phyloP scores from a whole-genome alignment of 805 yeast species.

The Tetrapisispora fleetii region DNA sequence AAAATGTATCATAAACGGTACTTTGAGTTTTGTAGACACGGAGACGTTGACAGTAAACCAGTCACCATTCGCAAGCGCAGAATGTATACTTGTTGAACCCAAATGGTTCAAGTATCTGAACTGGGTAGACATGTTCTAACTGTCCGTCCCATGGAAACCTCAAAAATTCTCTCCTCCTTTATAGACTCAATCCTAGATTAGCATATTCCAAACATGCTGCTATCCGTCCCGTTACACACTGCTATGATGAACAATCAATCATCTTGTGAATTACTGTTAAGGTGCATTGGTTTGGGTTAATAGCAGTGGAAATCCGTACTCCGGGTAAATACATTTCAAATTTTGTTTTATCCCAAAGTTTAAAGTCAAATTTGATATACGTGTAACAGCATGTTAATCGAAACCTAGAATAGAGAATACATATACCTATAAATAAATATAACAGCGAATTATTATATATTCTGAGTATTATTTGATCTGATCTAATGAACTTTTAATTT shows the following conservation, averaged over 20 bases:
- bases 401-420: neutral
- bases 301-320: neutral
- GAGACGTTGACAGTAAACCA: slow-evolving; percentile 4
- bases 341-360: neutral
- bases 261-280: no score
- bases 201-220: no score
- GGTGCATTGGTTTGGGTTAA: no score
- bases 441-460: no score
- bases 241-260: no score
- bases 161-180: neutral
- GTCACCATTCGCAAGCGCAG: slow-evolving; percentile 44
- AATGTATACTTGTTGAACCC: slow-evolving; percentile 74
- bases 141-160: no score
- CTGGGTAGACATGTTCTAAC: slow-evolving; percentile 36
- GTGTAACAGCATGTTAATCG: neutral
- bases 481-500: no score
- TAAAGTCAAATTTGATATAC: neutral
- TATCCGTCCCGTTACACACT: no score
- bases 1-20: slow-evolving; percentile 72
- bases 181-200: no score
- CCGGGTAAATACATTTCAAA: neutral
- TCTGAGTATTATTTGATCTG: no score
- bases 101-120: slow-evolving; percentile 69
- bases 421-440: neutral
- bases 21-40: slow-evolving; percentile 26